Base-by-base conservation (phyloP, 2,329 filamentous ascomycete genomes). In the Beauveria rudraprayagi region DNA sequence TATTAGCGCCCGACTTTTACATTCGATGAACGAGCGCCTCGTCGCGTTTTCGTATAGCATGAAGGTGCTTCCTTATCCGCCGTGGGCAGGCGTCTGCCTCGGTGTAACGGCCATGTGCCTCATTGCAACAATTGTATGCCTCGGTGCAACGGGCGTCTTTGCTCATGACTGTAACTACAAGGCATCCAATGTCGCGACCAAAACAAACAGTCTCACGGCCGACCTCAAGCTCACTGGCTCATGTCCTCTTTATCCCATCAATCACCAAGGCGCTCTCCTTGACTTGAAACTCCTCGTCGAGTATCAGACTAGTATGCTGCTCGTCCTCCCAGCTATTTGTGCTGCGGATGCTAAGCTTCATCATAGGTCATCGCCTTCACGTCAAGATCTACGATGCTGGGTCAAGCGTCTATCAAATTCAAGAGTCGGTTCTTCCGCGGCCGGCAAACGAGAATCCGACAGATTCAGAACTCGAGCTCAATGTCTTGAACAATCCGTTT, bases 361-460 rank as follows among this genome's bases (percentile, higher is more conserved):
- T 37, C 22, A 50, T 28, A 87, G 86, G 84, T 50, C 77, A 81
- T 24, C 85, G 88, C n/a, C 80, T 92, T 3, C 89, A 91, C 69
- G 85, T 92, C 68, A 82, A 88, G 67, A 90, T 92, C 61, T 84
- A 87, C 64, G 90, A 93, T 71, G 79, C 81, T 6, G 82, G 77
- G n/a, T 80, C 87, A 64, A 79, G 84, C 30, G 87, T 89, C 52
- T 93, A 90, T 67, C 89, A 92, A 70, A 83, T 93, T 1, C 89
- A 89, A 14, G 84, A 87, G 41, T 81, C 81, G 3, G 83, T 91
- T 28, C 76, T 92, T 24, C 80, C 86, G 3, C 83, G 88, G 1
- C 76, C 75, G 2, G 67, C 44, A 47, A 47, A 47, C 24, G 44
- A 47, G 54, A 19, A 1, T 30, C 43, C 8, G 16, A 22, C 14